Evolutionary conservation across 129 eudicot species (phyloP), one percentile per base, ranked within the genome.

Genomic region (Heracleum sosnowskyi): DNA sequence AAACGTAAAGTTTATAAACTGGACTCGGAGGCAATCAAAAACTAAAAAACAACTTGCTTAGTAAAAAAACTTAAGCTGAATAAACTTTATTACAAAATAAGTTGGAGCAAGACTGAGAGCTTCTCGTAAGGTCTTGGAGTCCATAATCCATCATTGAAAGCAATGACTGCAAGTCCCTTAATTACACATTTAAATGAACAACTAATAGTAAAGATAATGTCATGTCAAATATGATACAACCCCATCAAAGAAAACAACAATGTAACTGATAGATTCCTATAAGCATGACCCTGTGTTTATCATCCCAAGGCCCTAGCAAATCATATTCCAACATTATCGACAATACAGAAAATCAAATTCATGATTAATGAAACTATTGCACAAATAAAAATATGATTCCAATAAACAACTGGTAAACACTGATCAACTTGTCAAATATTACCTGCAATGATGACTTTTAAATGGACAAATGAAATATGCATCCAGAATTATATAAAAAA

Each of bases 51-150:
- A 3, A 71, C 51, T 20, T 72, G 33, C 53, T 12, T 69, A 73
- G 76, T 49, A 17, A 75, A 81, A 63, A 40, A 77, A 63, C 89
- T 51, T 85, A 96, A 97, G 92, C 84, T 96, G 86, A 49, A 89
- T 17, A 68, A 92, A 86, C 90, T 96, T 96, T 97, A 96, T 96
- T 53, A 92, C 88, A 83, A 96, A 86, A 78, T 83, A 96, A 69
- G 99, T 96, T 53, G 97, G 97, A 74, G 97, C 99, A 79, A 96
- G 91, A 90, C 99, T 96, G 41, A 96, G 92, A 83, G 89, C 81
- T 87, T 82, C 85, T 39, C 96, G 89, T 49, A 89, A 69, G 44
- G 96, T 87, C 84, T 86, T 87, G 45, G 89, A 79, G 81, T 84
- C 24, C 55, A 92, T 34, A 18, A 44, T 24, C 90, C 95, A 47